Base-by-base conservation (phyloP, 2,329 filamentous ascomycete genomes). In the Penicillium sp. region DNA sequence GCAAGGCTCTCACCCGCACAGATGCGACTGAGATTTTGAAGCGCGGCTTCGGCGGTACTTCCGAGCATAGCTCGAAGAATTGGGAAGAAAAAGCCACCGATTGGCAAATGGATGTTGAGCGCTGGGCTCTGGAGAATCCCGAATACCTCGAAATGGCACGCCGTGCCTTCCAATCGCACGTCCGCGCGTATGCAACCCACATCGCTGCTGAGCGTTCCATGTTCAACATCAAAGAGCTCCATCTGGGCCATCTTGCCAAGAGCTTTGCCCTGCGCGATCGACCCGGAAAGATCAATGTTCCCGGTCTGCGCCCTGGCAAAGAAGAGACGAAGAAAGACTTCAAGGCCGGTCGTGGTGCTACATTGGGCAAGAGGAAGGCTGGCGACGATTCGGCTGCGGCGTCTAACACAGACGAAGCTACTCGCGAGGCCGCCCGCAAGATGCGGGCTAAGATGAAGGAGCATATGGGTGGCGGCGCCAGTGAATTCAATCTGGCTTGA, bases 181-280 rank as follows among this genome's bases (percentile, higher is more conserved):
- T 99, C 57, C 85, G 95, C 57, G 95, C 95, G 0, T 99, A 99
- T 75, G 93, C 95, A 2, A 99, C 95, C 0, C 95, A 99, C 76
- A 86, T 94, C 30, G 89, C 91, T 33, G 88, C 89, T 46, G 95
- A 99, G 79, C 85, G 95, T 55, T 82, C 82, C 55, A 93, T 90
- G 74, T 99, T 99, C 75, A 91, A 98, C 75, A 96, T 97, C 77
- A 93, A 92, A 62, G 87, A 91, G 71, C 80, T 99, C 51, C 95
- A 99, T 75, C 80, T 98, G 7, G 95, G 95, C 3, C 95, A 99
- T 81, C 81, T 95, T 66, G 94, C 94, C 7, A 99, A 99, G 82
- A 92, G 90, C 28, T 99, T 96, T 74, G 95, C 89, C 1, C 80
- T 99, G 67, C 85, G 96, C 65, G 95, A 99, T 75, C 88, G 92